Evolutionary conservation across 768 basidiomycete genomes (phyloP).

Genomic region (Rhizopogon salebrosus): DNA sequence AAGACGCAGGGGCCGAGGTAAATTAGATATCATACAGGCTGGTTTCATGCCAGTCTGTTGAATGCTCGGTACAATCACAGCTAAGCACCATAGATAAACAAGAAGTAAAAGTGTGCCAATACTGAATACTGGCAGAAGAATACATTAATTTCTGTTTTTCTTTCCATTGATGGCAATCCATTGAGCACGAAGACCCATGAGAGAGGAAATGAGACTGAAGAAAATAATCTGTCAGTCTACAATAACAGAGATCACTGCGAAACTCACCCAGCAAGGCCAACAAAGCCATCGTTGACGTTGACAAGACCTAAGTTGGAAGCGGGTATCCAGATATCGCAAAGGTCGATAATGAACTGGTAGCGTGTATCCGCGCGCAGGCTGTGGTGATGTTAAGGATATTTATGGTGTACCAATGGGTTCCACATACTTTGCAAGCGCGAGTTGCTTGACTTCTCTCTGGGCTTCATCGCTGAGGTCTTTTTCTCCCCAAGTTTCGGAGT

Average conservation of each 20-base stretch:
- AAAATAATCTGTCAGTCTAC: slow-evolving; percentile 3
- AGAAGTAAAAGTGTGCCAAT: not conserved
- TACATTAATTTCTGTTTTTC: slow-evolving; percentile 17
- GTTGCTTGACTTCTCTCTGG: slow-evolving; percentile 60
- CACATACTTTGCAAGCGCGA: slow-evolving; percentile 48
- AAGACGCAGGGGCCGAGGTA: not conserved
- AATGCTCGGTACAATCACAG: not conserved
- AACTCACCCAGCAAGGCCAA: slow-evolving; percentile 82
- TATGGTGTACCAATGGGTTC: not conserved
- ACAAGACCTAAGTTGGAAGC: slow-evolving; percentile 74
- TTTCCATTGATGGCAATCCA: slow-evolving; percentile 51
- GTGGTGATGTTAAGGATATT: slow-evolving; percentile 9
- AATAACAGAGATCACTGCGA: slow-evolving; percentile 4
- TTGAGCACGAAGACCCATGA: slow-evolving; percentile 64
- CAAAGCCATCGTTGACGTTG: slow-evolving; percentile 74
- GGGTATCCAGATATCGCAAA: slow-evolving; percentile 87
- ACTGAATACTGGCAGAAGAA: not conserved
- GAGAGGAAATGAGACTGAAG: slow-evolving; percentile 59
- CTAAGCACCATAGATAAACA: not conserved
- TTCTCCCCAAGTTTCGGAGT: slow-evolving; percentile 44
- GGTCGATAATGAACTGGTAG: slow-evolving; percentile 80
- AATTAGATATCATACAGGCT: not conserved
- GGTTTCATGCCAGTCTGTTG: too few relatives aligned
- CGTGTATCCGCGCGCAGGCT: slow-evolving; percentile 64
- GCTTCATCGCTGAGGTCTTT: slow-evolving; percentile 65